phyloP scores from a whole-genome alignment of 441 rosid genomes.

The Lepidium campestre region DNA sequence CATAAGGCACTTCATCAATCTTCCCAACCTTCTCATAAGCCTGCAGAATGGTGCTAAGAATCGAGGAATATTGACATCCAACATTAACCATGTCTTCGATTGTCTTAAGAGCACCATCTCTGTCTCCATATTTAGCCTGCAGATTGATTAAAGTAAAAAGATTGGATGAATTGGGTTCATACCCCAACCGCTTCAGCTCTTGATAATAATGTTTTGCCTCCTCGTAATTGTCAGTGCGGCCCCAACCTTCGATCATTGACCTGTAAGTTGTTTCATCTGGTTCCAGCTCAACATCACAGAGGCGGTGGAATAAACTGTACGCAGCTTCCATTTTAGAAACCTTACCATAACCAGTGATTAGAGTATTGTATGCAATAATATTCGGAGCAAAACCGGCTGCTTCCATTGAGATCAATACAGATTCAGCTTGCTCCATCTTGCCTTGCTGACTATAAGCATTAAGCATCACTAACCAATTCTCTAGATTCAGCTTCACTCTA shows the following conservation, averaged over 20 bases:
- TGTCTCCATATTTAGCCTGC: constrained; percentile 70
- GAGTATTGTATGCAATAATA: constrained; percentile 56
- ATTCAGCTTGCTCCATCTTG: constrained; percentile 52
- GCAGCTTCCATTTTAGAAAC: constrained; percentile 59
- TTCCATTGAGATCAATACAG: constrained; percentile 39
- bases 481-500: constrained; percentile 44
- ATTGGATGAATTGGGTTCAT: constrained; percentile 75
- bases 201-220: constrained; percentile 51
- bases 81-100: constrained; percentile 64
- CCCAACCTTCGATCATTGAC: constrained; percentile 98
- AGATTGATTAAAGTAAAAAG: constrained; percentile 67
- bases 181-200: constrained; percentile 62
- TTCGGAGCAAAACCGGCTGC: constrained; percentile 41
- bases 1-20: constrained; percentile 50
- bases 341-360: constrained; percentile 65
- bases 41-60: constrained; percentile 62
- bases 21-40: constrained; percentile 74
- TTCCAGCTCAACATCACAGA: constrained; percentile 43
- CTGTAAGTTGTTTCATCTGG: constrained; percentile 87
- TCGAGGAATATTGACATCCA: constrained; percentile 69
- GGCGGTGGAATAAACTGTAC: constrained; percentile 39
- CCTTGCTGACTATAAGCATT: constrained; percentile 82
- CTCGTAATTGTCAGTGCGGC: constrained; percentile 49
- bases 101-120: constrained; percentile 51
- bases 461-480: constrained; percentile 82